Conservation (phyloP, 2,329 filamentous ascomycete genomes). For the Immersiporthe knoxdaviesiana region DNA sequence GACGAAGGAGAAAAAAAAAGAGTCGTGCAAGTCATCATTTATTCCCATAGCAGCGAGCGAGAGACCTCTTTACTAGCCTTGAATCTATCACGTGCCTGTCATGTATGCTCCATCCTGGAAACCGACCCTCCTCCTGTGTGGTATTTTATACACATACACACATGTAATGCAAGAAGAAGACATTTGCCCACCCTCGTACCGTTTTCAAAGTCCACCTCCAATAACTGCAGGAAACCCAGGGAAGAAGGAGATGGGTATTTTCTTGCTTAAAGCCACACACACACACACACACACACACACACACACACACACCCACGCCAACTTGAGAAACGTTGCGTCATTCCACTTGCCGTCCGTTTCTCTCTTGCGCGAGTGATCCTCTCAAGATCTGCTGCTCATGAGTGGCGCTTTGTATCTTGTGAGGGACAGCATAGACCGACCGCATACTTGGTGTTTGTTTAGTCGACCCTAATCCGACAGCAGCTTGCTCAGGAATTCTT, state of each 20-base stretch:
- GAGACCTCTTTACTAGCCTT: conserved; percentile 4
- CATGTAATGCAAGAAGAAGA: conserved; percentile 5
- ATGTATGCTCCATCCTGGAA: conserved; percentile 9
- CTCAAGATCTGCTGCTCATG: background rate
- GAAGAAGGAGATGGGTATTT: conserved; percentile 26
- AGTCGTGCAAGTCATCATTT: background rate
- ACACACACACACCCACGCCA: too few species aligned
- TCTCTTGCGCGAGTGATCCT: background rate
- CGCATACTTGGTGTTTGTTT: background rate
- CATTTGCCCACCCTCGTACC: conserved; percentile 4
- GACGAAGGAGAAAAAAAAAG: background rate
- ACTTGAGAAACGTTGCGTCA: conserved; percentile 9
- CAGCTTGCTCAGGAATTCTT: background rate
- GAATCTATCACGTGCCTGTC: conserved; percentile 12
- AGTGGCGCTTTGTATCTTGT: background rate
- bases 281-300: too few species aligned
- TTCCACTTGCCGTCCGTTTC: background rate
- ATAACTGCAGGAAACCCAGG: conserved; percentile 12
- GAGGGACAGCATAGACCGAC: background rate
- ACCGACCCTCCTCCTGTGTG: background rate
- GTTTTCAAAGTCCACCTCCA: background rate
- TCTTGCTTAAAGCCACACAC: conserved; percentile 16
- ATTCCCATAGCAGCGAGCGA: background rate
- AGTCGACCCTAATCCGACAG: background rate
- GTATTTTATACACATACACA: conserved; percentile 23